phyloP scores from a whole-genome alignment of 2,329 filamentous ascomycete species.

The Fusarium nurragi region DNA sequence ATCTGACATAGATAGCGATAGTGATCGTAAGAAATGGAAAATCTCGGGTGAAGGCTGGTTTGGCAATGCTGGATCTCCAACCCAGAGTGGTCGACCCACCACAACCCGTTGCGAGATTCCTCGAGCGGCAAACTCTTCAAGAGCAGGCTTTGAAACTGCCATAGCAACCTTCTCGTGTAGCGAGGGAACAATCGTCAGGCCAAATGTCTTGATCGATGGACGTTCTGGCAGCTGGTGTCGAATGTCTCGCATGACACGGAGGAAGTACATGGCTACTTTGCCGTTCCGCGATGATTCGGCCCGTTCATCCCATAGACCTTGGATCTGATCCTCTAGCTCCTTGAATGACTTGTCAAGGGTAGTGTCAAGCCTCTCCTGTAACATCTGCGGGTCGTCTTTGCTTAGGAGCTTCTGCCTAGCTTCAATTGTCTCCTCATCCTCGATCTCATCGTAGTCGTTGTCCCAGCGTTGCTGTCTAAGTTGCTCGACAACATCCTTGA shows the following conservation, averaged over 20 bases:
- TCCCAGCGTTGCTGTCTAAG: conserved; percentile 78
- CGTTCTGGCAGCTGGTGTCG: conserved; percentile 70
- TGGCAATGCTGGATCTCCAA: conserved; percentile 78
- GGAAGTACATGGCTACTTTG: conserved; percentile 69
- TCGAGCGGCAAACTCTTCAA: conserved; percentile 58
- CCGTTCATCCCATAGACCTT: conserved; percentile 59
- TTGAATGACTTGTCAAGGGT: conserved; percentile 67
- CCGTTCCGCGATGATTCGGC: conserved; percentile 59
- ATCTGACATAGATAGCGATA: conserved; percentile 74
- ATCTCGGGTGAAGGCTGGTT: conserved; percentile 78
- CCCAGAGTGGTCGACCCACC: conserved; percentile 78
- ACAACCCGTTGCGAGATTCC: conserved; percentile 59
- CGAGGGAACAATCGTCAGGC: conserved; percentile 66
- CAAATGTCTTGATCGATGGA: conserved; percentile 63
- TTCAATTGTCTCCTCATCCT: conserved; percentile 77
- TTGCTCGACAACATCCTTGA: conserved; percentile 69
- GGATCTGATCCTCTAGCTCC: conserved; percentile 66
- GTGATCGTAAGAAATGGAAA: conserved; percentile 75
- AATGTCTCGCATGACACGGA: conserved; percentile 80
- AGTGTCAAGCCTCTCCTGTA: conserved; percentile 68
- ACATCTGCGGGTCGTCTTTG: conserved; percentile 72
- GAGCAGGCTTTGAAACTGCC: conserved; percentile 59
- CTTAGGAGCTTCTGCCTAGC: conserved; percentile 73
- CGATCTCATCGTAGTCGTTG: conserved; percentile 76
- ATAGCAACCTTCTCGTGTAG: conserved; percentile 71